These are phyloP conservation scores for Leccinum solheimii DNA, from an alignment of 1,284 basidiomycete species.

Conservation along the genomic window DNA sequence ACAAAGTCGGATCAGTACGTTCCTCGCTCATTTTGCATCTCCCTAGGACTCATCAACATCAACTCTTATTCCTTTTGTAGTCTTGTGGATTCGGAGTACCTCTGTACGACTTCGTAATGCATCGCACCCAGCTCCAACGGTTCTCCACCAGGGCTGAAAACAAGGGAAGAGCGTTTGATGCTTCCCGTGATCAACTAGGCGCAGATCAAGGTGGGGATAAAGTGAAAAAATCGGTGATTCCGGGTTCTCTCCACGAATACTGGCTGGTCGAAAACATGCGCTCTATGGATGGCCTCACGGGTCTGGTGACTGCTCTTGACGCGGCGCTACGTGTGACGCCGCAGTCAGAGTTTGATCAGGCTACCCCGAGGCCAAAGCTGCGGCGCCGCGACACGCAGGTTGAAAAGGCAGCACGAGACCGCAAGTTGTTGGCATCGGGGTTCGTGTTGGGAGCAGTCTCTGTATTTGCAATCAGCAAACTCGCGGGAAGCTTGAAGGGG, in stretches of 20 bases:
- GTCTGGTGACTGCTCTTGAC: constrained; percentile 32
- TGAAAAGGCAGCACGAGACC: background rate
- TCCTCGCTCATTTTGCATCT: constrained; percentile 1
- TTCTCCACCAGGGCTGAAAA: constrained; percentile 32
- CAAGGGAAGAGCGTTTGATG: constrained; percentile 18
- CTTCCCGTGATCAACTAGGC: background rate
- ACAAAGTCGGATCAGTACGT: constrained; percentile 52
- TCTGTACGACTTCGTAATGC: constrained; percentile 46
- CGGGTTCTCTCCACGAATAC: constrained; percentile 43
- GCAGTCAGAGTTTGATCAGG: constrained; percentile 20
- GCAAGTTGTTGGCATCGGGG: too few species aligned
- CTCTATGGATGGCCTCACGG: constrained; percentile 54
- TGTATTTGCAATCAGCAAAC: too few species aligned
- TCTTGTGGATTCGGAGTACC: constrained; percentile 57
- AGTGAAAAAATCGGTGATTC: constrained; percentile 7
- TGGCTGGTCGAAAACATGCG: constrained; percentile 47
- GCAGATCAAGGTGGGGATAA: background rate
- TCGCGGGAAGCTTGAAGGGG: too few species aligned
- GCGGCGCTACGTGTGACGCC: constrained; percentile 13
- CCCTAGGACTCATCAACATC: background rate
- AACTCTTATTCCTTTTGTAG: constrained; percentile 29
- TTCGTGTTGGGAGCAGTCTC: too few species aligned
- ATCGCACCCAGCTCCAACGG: constrained; percentile 43
- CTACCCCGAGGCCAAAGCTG: constrained; percentile 11
- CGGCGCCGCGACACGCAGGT: background rate